Conservation (phyloP, 305 asterid species). For the Solanum hybrid region DNA sequence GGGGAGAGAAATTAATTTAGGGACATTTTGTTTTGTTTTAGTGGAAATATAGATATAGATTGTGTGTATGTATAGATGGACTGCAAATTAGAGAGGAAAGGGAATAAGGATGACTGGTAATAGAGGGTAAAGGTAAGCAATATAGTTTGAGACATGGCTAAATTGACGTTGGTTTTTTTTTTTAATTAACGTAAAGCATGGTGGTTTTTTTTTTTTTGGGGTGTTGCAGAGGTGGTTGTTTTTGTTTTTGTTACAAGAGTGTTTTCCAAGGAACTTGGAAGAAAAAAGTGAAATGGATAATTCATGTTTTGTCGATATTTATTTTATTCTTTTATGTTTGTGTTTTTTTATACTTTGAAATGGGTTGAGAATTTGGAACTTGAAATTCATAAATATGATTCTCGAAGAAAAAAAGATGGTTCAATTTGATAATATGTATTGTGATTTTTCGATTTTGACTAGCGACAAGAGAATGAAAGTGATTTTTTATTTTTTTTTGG, state of each 20-base stretch:
- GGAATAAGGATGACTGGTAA: background rate
- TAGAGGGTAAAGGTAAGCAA: background rate
- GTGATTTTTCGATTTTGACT: too few species aligned
- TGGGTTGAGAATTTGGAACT: background rate
- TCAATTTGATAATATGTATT: background rate
- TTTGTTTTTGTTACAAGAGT: constrained; percentile 4
- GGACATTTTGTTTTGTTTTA: background rate
- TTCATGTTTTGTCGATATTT: background rate
- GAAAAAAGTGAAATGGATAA: constrained; percentile 3
- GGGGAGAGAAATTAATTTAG: background rate
- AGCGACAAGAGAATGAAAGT: background rate
- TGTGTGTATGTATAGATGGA: constrained; percentile 6
- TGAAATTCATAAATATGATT: background rate
- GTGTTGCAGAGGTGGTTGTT: constrained; percentile 20
- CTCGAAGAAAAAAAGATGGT: background rate
- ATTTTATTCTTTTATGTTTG: background rate
- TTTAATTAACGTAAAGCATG: background rate
- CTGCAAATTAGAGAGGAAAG: constrained; percentile 1
- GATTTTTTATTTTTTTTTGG: background rate
- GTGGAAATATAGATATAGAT: constrained; percentile 6
- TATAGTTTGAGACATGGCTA: background rate
- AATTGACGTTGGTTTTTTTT: background rate
- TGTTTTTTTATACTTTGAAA: background rate
- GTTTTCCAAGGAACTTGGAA: constrained; percentile 27
- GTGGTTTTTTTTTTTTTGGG: background rate